Evolutionary conservation across 2,329 filamentous ascomycete genomes (phyloP), one percentile per base, ranked within the genome.

Genomic region (Pyricularia grisea): DNA sequence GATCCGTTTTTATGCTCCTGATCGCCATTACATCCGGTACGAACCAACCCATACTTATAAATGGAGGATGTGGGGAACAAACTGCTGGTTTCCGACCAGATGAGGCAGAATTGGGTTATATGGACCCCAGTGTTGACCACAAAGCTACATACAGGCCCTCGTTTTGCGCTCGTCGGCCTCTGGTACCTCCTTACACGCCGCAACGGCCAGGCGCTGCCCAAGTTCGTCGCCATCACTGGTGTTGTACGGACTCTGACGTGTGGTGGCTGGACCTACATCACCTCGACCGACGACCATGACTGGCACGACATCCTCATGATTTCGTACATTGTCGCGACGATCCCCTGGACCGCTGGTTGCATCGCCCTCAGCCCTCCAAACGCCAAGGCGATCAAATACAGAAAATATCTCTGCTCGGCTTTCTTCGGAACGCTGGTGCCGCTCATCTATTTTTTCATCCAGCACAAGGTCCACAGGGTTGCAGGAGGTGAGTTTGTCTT

Each of bases 221-320:
- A 92, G 77, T 89, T 95, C 71, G 85, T 98, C 71, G 90, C 90
- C 65, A 85, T 86, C 60, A 89, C 92, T 74, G 95, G 95, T 69
- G 73, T 97, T 68, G 90, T 98, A 76, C 89, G 95, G 74, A 97
- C 94, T 11, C 81, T 98, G 70, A 97, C 93, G 4, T 99, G 95
- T 76, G 95, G 94, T 74, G 95, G 95, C 70, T 99, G 95, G 94
- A 97, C 95, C 68, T 99, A 98, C 79, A 89, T 99, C 71, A 99
- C 95, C 30, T 98, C 95, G 71, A 99, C 95, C 63, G 95, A 99
- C 78, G 93, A 98, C 78, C 95, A 99, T 79, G 89, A 97, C 79
- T 98, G 93, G 94, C 95, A 99, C 78, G 95, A 99, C 76, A 94
- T 98, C 72, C 94, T 99, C 78, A 99, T 99, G 95, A 97, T 99